phyloP scores from a whole-genome alignment of 2,329 filamentous ascomycete genomes.

The Neophaeococcomyces mojaviensis region DNA sequence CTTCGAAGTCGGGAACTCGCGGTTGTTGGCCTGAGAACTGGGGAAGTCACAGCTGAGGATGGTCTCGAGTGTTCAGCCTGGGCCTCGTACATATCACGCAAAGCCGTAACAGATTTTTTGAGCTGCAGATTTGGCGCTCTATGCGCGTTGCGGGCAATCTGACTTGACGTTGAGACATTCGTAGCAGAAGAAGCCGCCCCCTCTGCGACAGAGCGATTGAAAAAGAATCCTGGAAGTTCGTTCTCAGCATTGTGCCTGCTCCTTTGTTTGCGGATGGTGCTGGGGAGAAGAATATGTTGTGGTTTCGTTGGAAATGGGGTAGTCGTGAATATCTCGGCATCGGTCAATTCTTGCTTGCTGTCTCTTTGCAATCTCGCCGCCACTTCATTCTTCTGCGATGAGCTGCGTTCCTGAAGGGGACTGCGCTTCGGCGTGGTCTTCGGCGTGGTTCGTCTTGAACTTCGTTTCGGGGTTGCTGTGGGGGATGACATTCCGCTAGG shows the following conservation, averaged over 20 bases:
- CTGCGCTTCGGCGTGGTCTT: slow-evolving; percentile 26
- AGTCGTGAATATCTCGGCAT: slow-evolving; percentile 33
- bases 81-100: slow-evolving; percentile 24
- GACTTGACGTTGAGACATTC: background rate
- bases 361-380: slow-evolving; percentile 32
- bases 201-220: slow-evolving; percentile 7
- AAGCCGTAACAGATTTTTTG: slow-evolving; percentile 22
- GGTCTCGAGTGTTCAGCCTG: slow-evolving; percentile 21
- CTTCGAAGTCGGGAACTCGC: slow-evolving; percentile 19
- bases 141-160: slow-evolving; percentile 1
- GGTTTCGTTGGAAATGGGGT: slow-evolving; percentile 43
- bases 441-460: slow-evolving; percentile 33
- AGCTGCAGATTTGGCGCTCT: slow-evolving; percentile 16
- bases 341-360: slow-evolving; percentile 22
- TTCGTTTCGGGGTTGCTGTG: slow-evolving; percentile 18
- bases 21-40: slow-evolving; percentile 15
- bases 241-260: slow-evolving; percentile 11
- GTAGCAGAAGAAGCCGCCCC: background rate
- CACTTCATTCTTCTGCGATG: slow-evolving; percentile 39
- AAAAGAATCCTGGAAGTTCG: slow-evolving; percentile 9
- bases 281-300: slow-evolving; percentile 38
- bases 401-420: slow-evolving; percentile 38
- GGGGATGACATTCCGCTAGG: slow-evolving; percentile 15
- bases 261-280: slow-evolving; percentile 24
- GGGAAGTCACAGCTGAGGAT: slow-evolving; percentile 18